Evolutionary conservation across 345 rosid genomes (phyloP).

Genomic region (Acer yangbiense): DNA sequence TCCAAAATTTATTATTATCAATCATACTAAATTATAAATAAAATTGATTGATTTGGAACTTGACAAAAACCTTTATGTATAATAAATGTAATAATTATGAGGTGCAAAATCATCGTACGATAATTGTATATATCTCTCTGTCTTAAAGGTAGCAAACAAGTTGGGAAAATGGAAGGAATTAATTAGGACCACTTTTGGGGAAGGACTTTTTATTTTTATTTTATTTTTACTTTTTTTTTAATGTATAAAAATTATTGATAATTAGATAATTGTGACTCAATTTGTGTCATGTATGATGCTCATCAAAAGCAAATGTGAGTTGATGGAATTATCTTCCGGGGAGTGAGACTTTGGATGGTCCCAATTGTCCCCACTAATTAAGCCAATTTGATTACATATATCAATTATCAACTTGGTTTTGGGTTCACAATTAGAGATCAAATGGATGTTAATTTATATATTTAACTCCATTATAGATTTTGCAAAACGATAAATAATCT

Average conservation of each 20-base stretch:
- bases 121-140: too few species aligned
- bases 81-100: too few species aligned
- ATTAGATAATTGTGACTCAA: not conserved
- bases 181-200: too few species aligned
- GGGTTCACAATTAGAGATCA: not conserved
- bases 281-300: not conserved
- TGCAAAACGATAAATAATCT: too few species aligned
- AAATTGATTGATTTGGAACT: not conserved
- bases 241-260: too few species aligned
- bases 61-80: not conserved
- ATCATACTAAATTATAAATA: too few species aligned
- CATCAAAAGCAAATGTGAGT: not conserved
- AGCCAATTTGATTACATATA: slow-evolving; percentile 6
- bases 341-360: not conserved
- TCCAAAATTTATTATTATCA: not conserved
- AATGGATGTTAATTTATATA: not conserved
- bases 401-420: not conserved
- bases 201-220: too few species aligned
- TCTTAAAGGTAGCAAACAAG: too few species aligned
- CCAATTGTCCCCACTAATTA: slow-evolving; percentile 18
- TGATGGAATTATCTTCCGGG: not conserved
- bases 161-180: too few species aligned
- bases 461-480: not conserved
- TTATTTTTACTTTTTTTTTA: too few species aligned
- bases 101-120: too few species aligned